A percentile compares a stretch with the other conserved stretches of the same genome.
These are phyloP conservation scores for Paramecium caudatum DNA, from an alignment of 73 alveolate genomes.

Conservation along the genomic window DNA sequence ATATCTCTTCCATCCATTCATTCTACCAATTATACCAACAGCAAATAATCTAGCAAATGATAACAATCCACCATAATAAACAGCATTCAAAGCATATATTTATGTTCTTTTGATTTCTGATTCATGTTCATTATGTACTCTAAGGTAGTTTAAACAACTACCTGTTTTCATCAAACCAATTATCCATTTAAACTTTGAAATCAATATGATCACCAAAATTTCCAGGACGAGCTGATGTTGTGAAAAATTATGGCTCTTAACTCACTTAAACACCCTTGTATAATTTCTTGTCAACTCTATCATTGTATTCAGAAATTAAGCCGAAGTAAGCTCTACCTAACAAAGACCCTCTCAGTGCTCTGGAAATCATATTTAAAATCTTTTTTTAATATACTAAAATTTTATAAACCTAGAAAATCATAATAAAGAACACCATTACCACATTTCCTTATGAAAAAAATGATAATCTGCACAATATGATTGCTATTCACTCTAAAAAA, in stretches of 20 bases:
- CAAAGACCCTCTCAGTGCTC: slow-evolving; percentile 29
- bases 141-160: slow-evolving; percentile 11
- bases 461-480: no score
- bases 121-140: slow-evolving; percentile 94
- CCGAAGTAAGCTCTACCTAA: slow-evolving; percentile 79
- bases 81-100: slow-evolving; percentile 87
- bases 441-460: no score
- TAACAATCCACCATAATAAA: slow-evolving; percentile 73
- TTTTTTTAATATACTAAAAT: slow-evolving; percentile 17
- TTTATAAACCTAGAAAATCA: no score
- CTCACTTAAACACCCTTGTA: slow-evolving; percentile 81
- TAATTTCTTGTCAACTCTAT: slow-evolving; percentile 88
- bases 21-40: slow-evolving; percentile 75
- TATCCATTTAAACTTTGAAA: slow-evolving; percentile 91
- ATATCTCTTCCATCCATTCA: slow-evolving; percentile 86
- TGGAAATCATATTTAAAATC: slow-evolving; percentile 7
- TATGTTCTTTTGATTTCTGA: slow-evolving; percentile 93
- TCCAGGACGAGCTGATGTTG: slow-evolving; percentile 91
- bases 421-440: no score
- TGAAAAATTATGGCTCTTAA: slow-evolving; percentile 90
- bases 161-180: slow-evolving; percentile 96
- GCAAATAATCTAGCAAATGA: slow-evolving; percentile 78
- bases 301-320: slow-evolving; percentile 86
- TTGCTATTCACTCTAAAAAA: no score
- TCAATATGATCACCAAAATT: slow-evolving; percentile 94